Evolutionary conservation across 192 early-diverging fungal genomes (phyloP).

Genomic region (Coemansia sp.): DNA sequence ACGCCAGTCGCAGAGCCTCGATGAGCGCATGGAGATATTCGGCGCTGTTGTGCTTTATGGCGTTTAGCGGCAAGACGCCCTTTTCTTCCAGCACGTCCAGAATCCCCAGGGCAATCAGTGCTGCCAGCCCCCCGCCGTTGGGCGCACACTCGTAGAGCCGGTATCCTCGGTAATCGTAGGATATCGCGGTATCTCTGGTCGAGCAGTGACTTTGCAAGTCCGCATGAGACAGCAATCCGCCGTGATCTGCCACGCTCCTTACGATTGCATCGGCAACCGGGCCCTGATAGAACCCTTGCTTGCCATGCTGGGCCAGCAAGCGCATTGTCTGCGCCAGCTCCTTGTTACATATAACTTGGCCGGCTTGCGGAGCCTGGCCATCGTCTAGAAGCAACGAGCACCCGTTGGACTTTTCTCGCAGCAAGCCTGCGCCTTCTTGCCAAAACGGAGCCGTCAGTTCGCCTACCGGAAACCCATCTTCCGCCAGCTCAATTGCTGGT

Average conservation of each 20-base stretch:
- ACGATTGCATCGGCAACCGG: constrained; percentile 66
- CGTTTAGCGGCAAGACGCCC: constrained; percentile 34
- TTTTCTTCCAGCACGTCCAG: constrained; percentile 55
- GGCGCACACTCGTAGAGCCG: constrained; percentile 71
- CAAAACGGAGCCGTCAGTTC: constrained; percentile 54
- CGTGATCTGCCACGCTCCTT: constrained; percentile 46
- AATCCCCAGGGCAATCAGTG: constrained; percentile 69
- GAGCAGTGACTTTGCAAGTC: constrained; percentile 61
- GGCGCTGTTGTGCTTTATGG: constrained; percentile 54
- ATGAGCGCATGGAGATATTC: constrained; percentile 68
- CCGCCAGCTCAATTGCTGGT: constrained; percentile 69
- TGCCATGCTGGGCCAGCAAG: constrained; percentile 51
- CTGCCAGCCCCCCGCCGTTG: constrained; percentile 71
- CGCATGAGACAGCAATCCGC: constrained; percentile 63
- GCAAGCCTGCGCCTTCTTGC: constrained; percentile 21
- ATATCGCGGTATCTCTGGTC: constrained; percentile 58
- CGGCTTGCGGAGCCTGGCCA: constrained; percentile 53
- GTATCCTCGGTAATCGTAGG: constrained; percentile 59
- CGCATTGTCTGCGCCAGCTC: constrained; percentile 52
- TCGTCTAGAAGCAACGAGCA: constrained; percentile 56
- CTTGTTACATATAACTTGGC: constrained; percentile 64
- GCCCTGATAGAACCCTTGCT: constrained; percentile 68
- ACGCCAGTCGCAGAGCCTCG: constrained; percentile 69
- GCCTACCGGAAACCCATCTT: constrained; percentile 63
- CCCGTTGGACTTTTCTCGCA: constrained; percentile 20